Conservation (phyloP, 208 protist genomes). For the Wallacemonas collosoma region DNA sequence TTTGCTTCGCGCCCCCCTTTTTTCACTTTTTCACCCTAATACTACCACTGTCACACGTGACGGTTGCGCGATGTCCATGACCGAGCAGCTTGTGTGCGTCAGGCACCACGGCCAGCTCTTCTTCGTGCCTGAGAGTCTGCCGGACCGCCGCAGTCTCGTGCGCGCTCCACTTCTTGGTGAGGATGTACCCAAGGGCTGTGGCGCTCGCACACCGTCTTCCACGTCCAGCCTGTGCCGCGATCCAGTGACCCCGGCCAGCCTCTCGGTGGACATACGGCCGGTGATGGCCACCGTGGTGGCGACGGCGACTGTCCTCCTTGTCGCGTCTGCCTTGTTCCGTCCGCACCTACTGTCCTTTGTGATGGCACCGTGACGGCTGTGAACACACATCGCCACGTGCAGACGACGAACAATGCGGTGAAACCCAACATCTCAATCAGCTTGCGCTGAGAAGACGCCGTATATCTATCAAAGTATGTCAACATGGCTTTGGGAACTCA, state of each 20-base stretch:
- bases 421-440: no score
- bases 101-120: slow-evolving; percentile 14
- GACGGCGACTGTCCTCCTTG: background rate
- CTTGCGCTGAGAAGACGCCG: no score
- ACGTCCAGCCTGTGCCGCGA: background rate
- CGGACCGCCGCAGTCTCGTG: background rate
- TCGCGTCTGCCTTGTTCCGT: slow-evolving; percentile 3
- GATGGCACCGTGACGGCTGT: background rate
- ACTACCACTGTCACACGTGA: background rate
- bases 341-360: background rate
- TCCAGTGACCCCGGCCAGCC: background rate
- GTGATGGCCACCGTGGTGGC: background rate
- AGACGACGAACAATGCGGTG: background rate
- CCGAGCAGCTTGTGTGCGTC: slow-evolving; percentile 21
- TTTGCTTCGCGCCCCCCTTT: slow-evolving; percentile 7
- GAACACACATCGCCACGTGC: background rate
- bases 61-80: slow-evolving; percentile 15
- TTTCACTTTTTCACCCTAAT: slow-evolving; percentile 1
- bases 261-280: background rate
- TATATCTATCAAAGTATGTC: no score
- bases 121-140: slow-evolving; percentile 17
- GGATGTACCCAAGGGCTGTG: background rate
- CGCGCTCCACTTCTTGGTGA: background rate
- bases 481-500: no score
- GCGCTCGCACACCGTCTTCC: background rate